phyloP scores from a whole-genome alignment of 129 eudicot genomes.

The Chrysanthemum makinoi region DNA sequence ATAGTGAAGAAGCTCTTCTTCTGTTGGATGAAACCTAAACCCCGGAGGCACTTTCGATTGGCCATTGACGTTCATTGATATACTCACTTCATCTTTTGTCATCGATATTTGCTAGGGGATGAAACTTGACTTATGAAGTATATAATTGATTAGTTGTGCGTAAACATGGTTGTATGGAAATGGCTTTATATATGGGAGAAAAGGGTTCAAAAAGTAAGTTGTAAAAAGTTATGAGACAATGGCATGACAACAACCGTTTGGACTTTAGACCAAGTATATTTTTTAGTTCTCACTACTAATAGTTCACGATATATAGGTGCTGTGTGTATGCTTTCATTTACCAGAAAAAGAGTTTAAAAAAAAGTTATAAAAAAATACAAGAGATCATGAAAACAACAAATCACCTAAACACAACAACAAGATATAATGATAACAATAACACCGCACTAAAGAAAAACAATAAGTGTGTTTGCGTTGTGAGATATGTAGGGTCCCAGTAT shows the following conservation, averaged over 20 bases:
- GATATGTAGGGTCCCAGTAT: conserved; percentile 18
- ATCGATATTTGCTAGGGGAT: neutral
- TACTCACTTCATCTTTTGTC: conserved; percentile 24
- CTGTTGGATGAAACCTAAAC: conserved; percentile 67
- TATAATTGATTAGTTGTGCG: conserved; percentile 9
- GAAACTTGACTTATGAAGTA: neutral
- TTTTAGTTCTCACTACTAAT: neutral
- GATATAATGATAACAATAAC: neutral
- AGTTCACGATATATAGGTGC: conserved; percentile 8
- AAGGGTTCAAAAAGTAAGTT: conserved; percentile 21
- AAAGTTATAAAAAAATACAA: neutral
- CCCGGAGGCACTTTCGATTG: conserved; percentile 63
- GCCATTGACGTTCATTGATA: conserved; percentile 48
- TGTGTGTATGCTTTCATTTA: conserved; percentile 3
- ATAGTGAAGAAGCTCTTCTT: conserved; percentile 60
- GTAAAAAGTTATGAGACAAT: conserved; percentile 40
- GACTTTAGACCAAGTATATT: conserved; percentile 1
- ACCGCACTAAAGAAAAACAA: neutral
- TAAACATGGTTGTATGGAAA: conserved; percentile 26
- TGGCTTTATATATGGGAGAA: conserved; percentile 32
- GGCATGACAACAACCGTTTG: conserved; percentile 28
- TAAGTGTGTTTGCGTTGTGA: conserved; percentile 22
- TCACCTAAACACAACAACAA: conserved; percentile 33
- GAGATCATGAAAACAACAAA: conserved; percentile 35
- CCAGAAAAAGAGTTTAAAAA: conserved; percentile 15